Base-by-base conservation (phyloP, 2,329 filamentous ascomycete genomes). In the Neofusicoccum parvum region DNA sequence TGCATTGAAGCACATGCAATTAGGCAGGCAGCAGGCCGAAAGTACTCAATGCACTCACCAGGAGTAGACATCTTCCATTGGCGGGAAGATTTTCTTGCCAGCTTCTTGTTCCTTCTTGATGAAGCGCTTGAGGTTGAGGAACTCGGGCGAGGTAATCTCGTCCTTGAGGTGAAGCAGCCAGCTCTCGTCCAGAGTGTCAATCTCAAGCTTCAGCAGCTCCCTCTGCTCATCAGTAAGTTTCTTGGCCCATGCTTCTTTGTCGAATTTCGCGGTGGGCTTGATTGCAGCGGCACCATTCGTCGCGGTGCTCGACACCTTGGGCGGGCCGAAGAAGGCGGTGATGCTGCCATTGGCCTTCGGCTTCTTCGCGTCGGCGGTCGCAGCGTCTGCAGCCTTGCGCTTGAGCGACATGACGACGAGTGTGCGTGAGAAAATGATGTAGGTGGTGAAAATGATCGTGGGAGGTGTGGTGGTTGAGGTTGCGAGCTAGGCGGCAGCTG, bases 91-190 rank as follows among this genome's bases (percentile, higher is more conserved):
- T 73, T 90, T 94, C 79, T 88, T 90, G 2, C 90, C 89, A 1
- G 85, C 83, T 15, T 86, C 85, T 62, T 89, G 86, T 81, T 99
- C 95, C 63, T 86, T 86, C 73, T 91, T 88, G 63, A 99, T 80
- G 77, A 97, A 99, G 59, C 86, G 85, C 83, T 99, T 99, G 69
- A 99, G 80, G 2, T 91, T 87, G 53, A 99, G 82, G 74, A 99
- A 99, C 66, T 94, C 90, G 27, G 88, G 87, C 66, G 84, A 89
- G 0, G 87, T 82, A 46, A 99, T 81, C 70, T 97, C 94, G 68
- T 96, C 92, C 77, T 96, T 96, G 66, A 99, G 85, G 69, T 91
- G 88, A 15, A 89, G 88, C 68, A 99, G 83, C 94, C 95, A 99
- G 81, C 90, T 96, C 67, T 94, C 91, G 75, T 97, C 87, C 67